These are phyloP conservation scores for Vaccinium corymbosum DNA, from an alignment of 148 eudicot genomes.

Conservation along the genomic window DNA sequence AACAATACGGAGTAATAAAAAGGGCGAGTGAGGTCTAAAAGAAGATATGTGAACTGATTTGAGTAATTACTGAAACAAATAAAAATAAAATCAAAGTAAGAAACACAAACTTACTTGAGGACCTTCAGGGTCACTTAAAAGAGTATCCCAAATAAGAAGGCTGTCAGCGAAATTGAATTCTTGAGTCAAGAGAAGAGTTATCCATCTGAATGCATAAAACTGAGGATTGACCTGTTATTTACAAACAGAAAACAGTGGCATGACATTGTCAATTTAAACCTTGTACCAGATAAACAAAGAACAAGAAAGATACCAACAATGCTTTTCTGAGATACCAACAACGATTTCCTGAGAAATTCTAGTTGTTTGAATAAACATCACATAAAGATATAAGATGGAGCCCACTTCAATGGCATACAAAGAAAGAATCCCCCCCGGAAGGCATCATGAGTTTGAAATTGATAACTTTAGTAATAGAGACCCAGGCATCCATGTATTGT, in stretches of 20 bases:
- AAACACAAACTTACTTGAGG: slow-evolving; percentile 68
- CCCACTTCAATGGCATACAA: background rate
- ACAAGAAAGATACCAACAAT: background rate
- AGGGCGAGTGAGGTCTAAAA: background rate
- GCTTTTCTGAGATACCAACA: background rate
- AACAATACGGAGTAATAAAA: background rate
- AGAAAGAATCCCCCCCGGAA: background rate
- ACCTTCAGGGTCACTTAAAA: slow-evolving; percentile 96
- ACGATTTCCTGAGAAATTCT: background rate
- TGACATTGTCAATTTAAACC: background rate
- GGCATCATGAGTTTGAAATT: background rate
- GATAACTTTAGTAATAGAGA: background rate
- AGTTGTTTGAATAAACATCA: background rate
- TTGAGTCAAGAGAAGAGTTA: slow-evolving; percentile 97
- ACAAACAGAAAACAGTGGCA: slow-evolving; percentile 14
- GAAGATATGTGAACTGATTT: background rate
- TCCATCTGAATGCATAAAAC: slow-evolving; percentile 98
- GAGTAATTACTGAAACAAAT: background rate
- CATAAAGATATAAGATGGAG: background rate
- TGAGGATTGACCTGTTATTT: slow-evolving; percentile 91
- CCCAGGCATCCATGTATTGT: background rate
- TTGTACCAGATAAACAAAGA: background rate
- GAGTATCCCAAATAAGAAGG: slow-evolving; percentile 93
- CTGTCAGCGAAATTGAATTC: slow-evolving; percentile 85
- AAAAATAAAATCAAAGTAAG: background rate